Base-by-base conservation (phyloP, 352 stramenopile genomes). In the Phytophthora uliginosa region DNA sequence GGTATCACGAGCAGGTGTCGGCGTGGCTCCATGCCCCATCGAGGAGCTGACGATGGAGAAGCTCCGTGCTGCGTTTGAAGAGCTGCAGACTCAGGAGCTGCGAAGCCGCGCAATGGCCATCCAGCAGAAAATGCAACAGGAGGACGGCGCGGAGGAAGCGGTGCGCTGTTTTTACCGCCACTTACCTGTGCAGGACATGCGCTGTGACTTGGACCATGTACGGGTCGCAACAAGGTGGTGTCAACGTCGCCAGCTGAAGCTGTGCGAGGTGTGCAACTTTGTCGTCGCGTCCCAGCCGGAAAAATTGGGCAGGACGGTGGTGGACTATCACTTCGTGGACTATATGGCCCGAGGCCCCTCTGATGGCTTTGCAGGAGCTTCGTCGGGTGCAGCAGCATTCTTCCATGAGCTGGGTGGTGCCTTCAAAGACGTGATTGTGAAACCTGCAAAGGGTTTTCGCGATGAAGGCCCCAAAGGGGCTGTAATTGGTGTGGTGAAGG, bases 181-280 rank as follows among this genome's bases (percentile, higher is more conserved):
- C 55, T 74, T 98, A 38, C 94, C 93, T 1, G 13, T 94, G 17
- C 74, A 98, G 33, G 79, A 79, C 51, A 98, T 98, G 94, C 70
- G 80, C 8, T 98, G 95, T 59, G 88, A 90, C 38, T 42, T 92
- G 18, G 78, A 79, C 22, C 63, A 74, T 31, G 72, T 62, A 12
- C 73, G 78, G 2, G 51, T 88, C 3, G 84, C 86, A 34, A 89
- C 76, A 17, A 90, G 83, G 56, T 93, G 82, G 82, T 84, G 78
- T 55, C 72, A 79, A 48, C 82, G 77, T 2, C 75, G 84, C 51
- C 77, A 81, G 34, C 63, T 92, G 1, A 83, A 82, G 36, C 33
- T 93, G 13, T 93, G 86, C 56, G 66, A 83, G 0, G 72, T 82
- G 42, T 93, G 86, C 31, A 62, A 84, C 24, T 91, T 79, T 58